phyloP scores from a whole-genome alignment of 164 flowering plant genomes.

The Sedum album region DNA sequence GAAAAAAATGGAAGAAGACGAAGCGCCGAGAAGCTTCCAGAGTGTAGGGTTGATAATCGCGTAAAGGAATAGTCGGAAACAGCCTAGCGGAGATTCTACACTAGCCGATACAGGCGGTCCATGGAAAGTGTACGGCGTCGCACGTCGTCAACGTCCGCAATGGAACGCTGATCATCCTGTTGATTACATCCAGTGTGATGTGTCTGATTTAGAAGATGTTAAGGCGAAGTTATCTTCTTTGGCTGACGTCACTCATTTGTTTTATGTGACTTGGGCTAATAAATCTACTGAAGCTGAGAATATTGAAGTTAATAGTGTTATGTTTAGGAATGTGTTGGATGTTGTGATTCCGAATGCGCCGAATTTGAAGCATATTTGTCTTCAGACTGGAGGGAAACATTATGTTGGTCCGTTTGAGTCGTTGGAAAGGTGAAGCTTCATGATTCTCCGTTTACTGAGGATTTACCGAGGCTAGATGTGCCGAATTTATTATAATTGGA shows the following conservation, averaged over 20 bases:
- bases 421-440: conserved; percentile 27
- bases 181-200: conserved; percentile 68
- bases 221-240: conserved; percentile 45
- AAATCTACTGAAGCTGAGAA: conserved; percentile 38
- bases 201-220: conserved; percentile 35
- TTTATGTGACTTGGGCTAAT: conserved; percentile 59
- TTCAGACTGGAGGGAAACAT: conserved; percentile 64
- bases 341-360: conserved; percentile 56
- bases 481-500: conserved; percentile 60
- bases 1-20: conserved; percentile 57
- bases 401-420: conserved; percentile 49
- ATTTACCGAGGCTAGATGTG: conserved; percentile 40
- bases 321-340: conserved; percentile 60
- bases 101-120: conserved; percentile 77
- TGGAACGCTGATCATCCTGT: conserved; percentile 54
- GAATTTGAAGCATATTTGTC: conserved; percentile 54
- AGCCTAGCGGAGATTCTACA: conserved; percentile 14
- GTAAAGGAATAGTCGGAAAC: conserved; percentile 13
- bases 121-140: conserved; percentile 84
- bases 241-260: conserved; percentile 66
- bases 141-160: conserved; percentile 52
- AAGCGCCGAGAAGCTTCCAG: conserved; percentile 23
- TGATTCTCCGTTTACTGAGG: conserved; percentile 66
- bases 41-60: conserved; percentile 68
- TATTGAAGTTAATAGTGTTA: conserved; percentile 38